A percentile compares a stretch with the other conserved stretches of the same genome.
Conservation (phyloP, 2,329 filamentous ascomycete species). For the Plenodomus biglobosus region DNA sequence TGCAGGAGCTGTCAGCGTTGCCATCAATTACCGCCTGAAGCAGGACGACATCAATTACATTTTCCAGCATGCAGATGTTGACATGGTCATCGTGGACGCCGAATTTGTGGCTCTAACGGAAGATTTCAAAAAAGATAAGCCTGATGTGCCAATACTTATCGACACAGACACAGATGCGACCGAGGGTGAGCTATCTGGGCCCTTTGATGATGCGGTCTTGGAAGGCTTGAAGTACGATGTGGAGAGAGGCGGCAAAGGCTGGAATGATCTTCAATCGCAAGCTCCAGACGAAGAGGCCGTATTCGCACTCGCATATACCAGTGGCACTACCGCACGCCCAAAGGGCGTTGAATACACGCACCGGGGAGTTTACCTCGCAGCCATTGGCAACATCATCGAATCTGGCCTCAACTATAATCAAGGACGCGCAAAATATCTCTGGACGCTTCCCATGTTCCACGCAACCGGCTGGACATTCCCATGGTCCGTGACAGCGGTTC, state of each 20-base stretch:
- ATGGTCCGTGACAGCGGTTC: slow-evolving; percentile 88
- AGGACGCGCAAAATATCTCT: slow-evolving; percentile 78
- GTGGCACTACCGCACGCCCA: slow-evolving; percentile 84
- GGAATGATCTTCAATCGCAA: slow-evolving; percentile 73
- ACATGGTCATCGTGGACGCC: slow-evolving; percentile 81
- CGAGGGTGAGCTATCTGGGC: slow-evolving; percentile 72
- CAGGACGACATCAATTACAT: slow-evolving; percentile 87
- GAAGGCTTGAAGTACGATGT: slow-evolving; percentile 76
- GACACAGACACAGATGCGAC: slow-evolving; percentile 82
- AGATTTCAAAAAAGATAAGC: slow-evolving; percentile 62
- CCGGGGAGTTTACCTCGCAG: slow-evolving; percentile 80
- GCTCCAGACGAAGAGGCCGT: slow-evolving; percentile 74
- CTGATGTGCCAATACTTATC: slow-evolving; percentile 69
- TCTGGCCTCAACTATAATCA: slow-evolving; percentile 73
- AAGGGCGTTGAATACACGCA: slow-evolving; percentile 95
- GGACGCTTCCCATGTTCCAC: slow-evolving; percentile 89
- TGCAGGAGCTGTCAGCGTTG: slow-evolving; percentile 75
- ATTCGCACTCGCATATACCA: slow-evolving; percentile 89
- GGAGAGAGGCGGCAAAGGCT: slow-evolving; percentile 67
- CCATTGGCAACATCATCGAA: slow-evolving; percentile 84
- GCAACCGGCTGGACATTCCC: slow-evolving; percentile 78
- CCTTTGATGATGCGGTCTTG: slow-evolving; percentile 79
- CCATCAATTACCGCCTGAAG: slow-evolving; percentile 74
- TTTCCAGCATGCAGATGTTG: slow-evolving; percentile 82
- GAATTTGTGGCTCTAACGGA: slow-evolving; percentile 75